Percentiles rank a stretch among this genome's conserved stretches.
These are phyloP conservation scores for Chenopodium formosanum DNA, from an alignment of 148 eudicot species.

Conservation along the genomic window DNA sequence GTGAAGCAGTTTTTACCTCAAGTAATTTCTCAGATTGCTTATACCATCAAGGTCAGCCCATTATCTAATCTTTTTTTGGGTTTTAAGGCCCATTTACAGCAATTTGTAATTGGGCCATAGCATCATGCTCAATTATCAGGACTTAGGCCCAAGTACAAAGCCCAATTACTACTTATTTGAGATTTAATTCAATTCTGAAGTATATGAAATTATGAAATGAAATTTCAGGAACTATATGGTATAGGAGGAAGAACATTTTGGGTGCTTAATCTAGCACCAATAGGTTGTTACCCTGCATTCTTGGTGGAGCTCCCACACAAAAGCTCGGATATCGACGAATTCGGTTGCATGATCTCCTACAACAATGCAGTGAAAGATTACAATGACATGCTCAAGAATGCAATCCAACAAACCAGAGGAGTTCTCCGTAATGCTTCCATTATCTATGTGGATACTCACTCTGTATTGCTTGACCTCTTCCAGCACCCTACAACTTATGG, in stretches of 20 bases:
- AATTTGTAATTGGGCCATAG: background rate
- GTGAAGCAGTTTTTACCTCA: slow-evolving; percentile 60
- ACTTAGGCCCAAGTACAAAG: background rate
- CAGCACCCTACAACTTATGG: slow-evolving; percentile 71
- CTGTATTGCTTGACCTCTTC: slow-evolving; percentile 67
- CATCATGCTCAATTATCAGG: background rate
- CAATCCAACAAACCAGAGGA: slow-evolving; percentile 38
- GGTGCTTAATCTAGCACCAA: slow-evolving; percentile 82
- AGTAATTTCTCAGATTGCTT: slow-evolving; percentile 69
- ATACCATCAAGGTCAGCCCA: slow-evolving; percentile 61
- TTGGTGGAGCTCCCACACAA: slow-evolving; percentile 56
- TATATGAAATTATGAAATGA: background rate
- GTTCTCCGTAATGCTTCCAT: slow-evolving; percentile 48
- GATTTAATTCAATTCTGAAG: background rate
- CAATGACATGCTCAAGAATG: slow-evolving; percentile 58
- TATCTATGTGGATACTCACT: slow-evolving; percentile 62
- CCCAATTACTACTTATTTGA: background rate
- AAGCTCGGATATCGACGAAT: slow-evolving; percentile 51
- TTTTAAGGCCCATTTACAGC: background rate
- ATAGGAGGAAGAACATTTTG: slow-evolving; percentile 72
- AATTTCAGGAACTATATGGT: slow-evolving; percentile 51
- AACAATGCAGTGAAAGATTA: slow-evolving; percentile 69
- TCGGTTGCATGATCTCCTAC: slow-evolving; percentile 65
- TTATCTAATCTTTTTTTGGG: background rate
- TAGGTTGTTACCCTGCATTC: slow-evolving; percentile 75